These are phyloP conservation scores for Hanseniaspora valbyensis DNA, from an alignment of 805 yeast species.

Conservation along the genomic window DNA sequence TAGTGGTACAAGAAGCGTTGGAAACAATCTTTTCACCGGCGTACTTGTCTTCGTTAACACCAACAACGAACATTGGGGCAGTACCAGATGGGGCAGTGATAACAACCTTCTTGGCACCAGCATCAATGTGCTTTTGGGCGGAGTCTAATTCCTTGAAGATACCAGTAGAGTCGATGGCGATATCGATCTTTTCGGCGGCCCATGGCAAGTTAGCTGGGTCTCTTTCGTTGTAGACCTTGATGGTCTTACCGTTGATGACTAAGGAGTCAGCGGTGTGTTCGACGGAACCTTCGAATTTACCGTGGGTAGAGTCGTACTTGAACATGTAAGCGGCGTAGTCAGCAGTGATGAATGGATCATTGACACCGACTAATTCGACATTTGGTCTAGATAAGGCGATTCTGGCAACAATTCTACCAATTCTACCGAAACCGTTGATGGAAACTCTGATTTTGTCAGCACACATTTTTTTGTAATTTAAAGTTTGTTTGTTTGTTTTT, in stretches of 20 bases:
- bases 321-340: constrained; percentile 66
- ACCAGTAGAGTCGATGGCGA: constrained; percentile 63
- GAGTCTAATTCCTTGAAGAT: constrained; percentile 55
- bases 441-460: constrained; percentile 33
- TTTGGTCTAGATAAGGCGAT: constrained; percentile 43
- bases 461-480: constrained; percentile 10
- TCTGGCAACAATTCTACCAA: constrained; percentile 59
- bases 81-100: constrained; percentile 63
- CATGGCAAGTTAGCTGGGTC: constrained; percentile 61
- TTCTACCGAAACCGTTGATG: constrained; percentile 66
- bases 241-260: constrained; percentile 42
- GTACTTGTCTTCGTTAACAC: constrained; percentile 56
- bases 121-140: constrained; percentile 58
- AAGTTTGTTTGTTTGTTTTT: constrained; percentile 2
- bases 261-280: constrained; percentile 40
- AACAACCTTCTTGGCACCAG: constrained; percentile 64
- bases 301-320: constrained; percentile 67
- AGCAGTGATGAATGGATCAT: constrained; percentile 57
- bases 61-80: constrained; percentile 65
- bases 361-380: constrained; percentile 53
- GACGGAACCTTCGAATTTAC: constrained; percentile 50
- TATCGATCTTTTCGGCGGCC: constrained; percentile 52
- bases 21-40: constrained; percentile 49
- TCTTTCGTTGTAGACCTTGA: constrained; percentile 49
- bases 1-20: constrained; percentile 65